Evolutionary conservation across 176 grass and related monocot species (phyloP).

Genomic region (Phyllostachys edulis): DNA sequence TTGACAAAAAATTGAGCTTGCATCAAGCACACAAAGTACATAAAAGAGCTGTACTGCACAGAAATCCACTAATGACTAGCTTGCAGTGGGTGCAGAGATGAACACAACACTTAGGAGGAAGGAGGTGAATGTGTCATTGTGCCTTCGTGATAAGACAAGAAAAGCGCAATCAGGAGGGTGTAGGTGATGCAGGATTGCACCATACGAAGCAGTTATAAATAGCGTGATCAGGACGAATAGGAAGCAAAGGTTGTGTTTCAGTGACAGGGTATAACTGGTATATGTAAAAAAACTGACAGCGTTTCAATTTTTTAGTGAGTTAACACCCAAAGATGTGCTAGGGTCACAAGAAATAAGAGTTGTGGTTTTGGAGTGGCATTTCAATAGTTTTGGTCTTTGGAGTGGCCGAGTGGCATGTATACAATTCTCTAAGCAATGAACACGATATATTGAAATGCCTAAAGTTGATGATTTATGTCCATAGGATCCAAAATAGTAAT

Average conservation of each 20-base stretch:
- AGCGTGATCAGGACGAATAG: neutral
- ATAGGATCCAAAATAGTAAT: neutral
- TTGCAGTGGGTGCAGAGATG: neutral
- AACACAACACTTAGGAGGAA: neutral
- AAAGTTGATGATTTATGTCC: neutral
- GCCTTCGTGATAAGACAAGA: neutral
- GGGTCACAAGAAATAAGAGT: constrained; percentile 7
- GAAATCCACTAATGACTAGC: neutral
- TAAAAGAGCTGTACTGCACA: neutral
- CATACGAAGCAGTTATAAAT: constrained; percentile 6
- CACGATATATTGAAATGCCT: neutral
- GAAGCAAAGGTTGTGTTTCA: neutral
- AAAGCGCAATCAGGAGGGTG: neutral
- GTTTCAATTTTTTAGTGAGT: constrained; percentile 15
- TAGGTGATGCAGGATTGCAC: neutral
- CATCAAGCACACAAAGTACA: neutral
- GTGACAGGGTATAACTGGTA: neutral
- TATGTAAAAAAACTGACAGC: neutral
- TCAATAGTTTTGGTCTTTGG: neutral
- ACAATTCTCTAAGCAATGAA: neutral
- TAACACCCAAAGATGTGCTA: neutral
- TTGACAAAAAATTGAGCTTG: neutral
- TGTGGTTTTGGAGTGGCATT: neutral
- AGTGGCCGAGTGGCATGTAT: neutral
- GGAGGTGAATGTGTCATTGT: neutral